Conservation (phyloP, 768 basidiomycete species). For the Cystofilobasidium capitatum region DNA sequence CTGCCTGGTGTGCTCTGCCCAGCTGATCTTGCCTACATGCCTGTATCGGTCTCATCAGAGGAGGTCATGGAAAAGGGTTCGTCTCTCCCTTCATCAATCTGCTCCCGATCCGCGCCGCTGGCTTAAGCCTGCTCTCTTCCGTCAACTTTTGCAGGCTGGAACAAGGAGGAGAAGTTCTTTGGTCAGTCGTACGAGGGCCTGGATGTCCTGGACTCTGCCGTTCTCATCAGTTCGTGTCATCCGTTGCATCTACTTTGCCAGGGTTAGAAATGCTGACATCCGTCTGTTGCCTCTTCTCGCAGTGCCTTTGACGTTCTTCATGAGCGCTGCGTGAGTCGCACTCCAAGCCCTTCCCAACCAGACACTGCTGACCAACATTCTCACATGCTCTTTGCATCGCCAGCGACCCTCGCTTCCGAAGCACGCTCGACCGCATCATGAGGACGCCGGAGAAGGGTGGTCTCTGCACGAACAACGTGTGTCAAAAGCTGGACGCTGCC, state of each 20-base stretch:
- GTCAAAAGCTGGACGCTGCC: neutral
- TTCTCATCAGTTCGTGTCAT: constrained; percentile 27
- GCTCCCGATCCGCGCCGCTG: no score
- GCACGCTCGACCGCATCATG: constrained; percentile 71
- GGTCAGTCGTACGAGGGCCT: constrained; percentile 85
- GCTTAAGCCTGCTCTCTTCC: no score
- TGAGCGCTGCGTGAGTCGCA: neutral
- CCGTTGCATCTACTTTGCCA: neutral
- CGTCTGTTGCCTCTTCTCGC: neutral
- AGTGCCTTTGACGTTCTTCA: constrained; percentile 66
- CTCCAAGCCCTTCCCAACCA: neutral
- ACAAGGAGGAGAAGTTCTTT: constrained; percentile 24
- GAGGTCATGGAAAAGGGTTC: constrained; percentile 84
- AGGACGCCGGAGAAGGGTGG: constrained; percentile 83
- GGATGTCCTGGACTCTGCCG: constrained; percentile 41
- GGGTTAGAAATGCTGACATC: no score
- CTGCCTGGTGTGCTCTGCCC: neutral
- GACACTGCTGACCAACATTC: neutral
- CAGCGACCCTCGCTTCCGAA: constrained; percentile 74
- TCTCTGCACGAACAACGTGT: constrained; percentile 64
- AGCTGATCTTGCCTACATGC: neutral
- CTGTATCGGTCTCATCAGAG: constrained; percentile 37
- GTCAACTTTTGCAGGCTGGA: constrained; percentile 2
- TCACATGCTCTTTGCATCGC: constrained; percentile 29
- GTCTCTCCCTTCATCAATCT: no score